Evolutionary conservation across 345 rosid species (phyloP), one percentile per base, ranked within the genome.

Genomic region (Cardiospermum halicacabum): DNA sequence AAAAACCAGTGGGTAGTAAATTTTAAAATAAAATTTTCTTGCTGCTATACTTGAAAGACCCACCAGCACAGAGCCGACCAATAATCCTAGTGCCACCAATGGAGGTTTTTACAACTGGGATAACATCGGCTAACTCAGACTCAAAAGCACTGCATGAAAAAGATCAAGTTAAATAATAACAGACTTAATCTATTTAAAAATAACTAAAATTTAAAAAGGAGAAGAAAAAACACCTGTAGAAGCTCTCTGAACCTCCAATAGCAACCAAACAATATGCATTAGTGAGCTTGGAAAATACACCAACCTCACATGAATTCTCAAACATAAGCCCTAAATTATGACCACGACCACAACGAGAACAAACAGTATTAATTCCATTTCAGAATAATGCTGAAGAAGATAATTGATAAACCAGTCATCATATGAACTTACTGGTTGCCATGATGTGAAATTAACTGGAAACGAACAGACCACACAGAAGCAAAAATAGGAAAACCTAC

Each of bases 41-140:
- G 39, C 6, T 34, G n/a, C n/a, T n/a, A n/a, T n/a, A n/a, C n/a
- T n/a, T n/a, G n/a, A 34, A 39, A 57, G 13, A 12, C 74, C 13
- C 66, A 91, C 97, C 99, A 53, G 93, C 93, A 73, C 96, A 87
- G 3, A 94, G 88, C 63, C 96, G 79, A 15, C 96, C 96, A 22
- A 94, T 84, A 25, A 94, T 94, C 70, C 91, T 78, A 43, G 92
- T 89, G 69, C 90, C 99, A 1, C 70, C 87, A 69, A 94, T 74
- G 47, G 97, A 91, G 28, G 99, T 87, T 73, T 94, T 94, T 64
- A 91, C 89, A 26, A 91, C 91, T 27, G 99, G 99, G 60, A 94
- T 84, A 34, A 71, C 89, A 74, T 78, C 96, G 1, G 93, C 88
- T 34, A 94, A 70, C 75, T 94, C 97, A 0, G 89, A n/a, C 83